phyloP scores from a whole-genome alignment of 768 basidiomycete species.

The Mycena crocata region DNA sequence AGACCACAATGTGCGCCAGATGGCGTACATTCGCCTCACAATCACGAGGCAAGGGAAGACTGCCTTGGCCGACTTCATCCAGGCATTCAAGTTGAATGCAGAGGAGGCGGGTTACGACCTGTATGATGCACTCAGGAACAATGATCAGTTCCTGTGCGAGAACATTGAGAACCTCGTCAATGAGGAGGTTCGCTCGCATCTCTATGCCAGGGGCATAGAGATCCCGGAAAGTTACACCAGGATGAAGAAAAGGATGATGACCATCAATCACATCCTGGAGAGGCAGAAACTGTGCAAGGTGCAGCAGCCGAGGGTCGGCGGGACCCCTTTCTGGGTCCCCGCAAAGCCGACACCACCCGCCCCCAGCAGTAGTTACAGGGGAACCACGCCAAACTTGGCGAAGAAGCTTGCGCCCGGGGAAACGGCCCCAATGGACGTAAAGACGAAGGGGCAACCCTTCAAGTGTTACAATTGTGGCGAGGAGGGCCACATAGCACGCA shows the following conservation, averaged over 20 bases:
- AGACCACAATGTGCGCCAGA: too few relatives aligned
- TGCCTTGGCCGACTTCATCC: too few relatives aligned
- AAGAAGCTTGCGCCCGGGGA: constrained; percentile 3
- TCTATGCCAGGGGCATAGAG: constrained; percentile 3
- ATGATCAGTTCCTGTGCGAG: background rate
- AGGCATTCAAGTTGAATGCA: too few relatives aligned
- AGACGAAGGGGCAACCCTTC: background rate
- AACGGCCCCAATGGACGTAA: constrained; percentile 9
- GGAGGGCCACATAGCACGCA: constrained; percentile 5
- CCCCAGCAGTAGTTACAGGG: too few relatives aligned
- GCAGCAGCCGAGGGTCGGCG: background rate
- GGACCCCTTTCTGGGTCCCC: background rate
- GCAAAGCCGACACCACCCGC: background rate
- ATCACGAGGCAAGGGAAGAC: too few relatives aligned
- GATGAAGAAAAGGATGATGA: background rate
- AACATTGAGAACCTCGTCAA: constrained; percentile 6
- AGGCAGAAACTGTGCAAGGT: background rate
- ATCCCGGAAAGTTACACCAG: background rate
- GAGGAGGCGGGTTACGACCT: too few relatives aligned
- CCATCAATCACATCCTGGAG: too few relatives aligned
- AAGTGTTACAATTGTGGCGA: constrained; percentile 11
- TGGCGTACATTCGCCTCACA: too few relatives aligned
- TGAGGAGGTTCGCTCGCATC: background rate
- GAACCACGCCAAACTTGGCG: background rate
- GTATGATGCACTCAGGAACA: too few relatives aligned